Base-by-base conservation (phyloP, 129 eudicot species). In the Pittosporum tobira region DNA sequence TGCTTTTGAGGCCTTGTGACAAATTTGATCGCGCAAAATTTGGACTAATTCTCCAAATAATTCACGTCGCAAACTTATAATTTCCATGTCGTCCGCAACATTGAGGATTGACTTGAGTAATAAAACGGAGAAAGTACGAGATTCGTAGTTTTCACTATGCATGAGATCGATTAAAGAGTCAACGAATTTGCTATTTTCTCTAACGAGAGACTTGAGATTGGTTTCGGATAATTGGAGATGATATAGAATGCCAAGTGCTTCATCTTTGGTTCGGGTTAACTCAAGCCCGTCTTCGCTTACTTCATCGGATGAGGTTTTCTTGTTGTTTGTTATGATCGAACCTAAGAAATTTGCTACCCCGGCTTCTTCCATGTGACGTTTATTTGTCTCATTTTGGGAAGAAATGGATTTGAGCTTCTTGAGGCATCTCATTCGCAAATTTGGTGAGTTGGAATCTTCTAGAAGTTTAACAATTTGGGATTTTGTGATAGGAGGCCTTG, bases 391-490 rank as follows among this genome's bases (percentile, higher is more conserved):
- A 51, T 58, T 79, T 37, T 73, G 71, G 40, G 76, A 59, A 30
- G 76, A 78, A 16, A 84, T 55, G n/a, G 63, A 67, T 66, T 73
- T 76, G 48, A 84, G 63, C 42, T 59, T 73, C 12, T 66, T 54
- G 7, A 83, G 64, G 29, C 68, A 56, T 38, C 63, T 68, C 52
- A 68, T 63, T 10, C 42, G 73, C 62, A 31, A 44, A 22, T 48
- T 67, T 1, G 86, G 76, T 19, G 40, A 22, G 47, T 59, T 42
- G 18, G 84, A 75, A n/a, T 73, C 81, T 24, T 63, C 67, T 20
- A 84, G 73, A 16, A 84, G 80, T 51, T 84, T 84, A 1, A 56
- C 6, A 44, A 84, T 50, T 36, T 84, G 79, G 38, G 77, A 8
- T 64, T 74, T 73, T 61, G 65, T 47, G 64, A 70, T 49, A 7